phyloP scores from a whole-genome alignment of 2,329 filamentous ascomycete genomes.

The Diaporthe caulivora region DNA sequence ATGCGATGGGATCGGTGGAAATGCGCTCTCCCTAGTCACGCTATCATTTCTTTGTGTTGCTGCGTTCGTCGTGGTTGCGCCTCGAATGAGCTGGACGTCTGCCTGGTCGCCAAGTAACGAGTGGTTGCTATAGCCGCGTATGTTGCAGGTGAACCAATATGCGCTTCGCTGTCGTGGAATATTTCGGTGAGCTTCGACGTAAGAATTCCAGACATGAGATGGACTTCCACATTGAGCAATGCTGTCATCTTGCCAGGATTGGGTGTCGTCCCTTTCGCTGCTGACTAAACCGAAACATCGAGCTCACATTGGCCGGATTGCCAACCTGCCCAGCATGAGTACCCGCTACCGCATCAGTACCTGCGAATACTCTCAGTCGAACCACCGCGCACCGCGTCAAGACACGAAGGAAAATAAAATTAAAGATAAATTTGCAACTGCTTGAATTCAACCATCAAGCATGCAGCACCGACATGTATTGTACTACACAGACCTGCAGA shows the following conservation, averaged over 20 bases:
- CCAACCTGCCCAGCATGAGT: neutral
- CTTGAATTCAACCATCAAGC: neutral
- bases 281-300: conserved; percentile 15
- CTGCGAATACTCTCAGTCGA: neutral
- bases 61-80: neutral
- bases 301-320: neutral
- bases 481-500: conserved; percentile 7
- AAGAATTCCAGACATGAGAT: neutral
- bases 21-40: conserved; percentile 6
- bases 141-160: neutral
- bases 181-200: neutral
- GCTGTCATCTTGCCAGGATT: conserved; percentile 39
- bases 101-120: neutral
- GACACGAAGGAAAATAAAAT: no score
- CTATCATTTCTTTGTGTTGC: conserved; percentile 4
- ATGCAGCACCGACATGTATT: neutral
- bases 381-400: neutral
- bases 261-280: neutral
- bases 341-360: neutral
- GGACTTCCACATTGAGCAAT: conserved; percentile 29
- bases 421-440: no score
- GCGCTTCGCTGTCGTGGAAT: neutral
- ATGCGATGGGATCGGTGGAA: neutral
- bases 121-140: neutral
- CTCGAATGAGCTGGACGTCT: neutral